These are phyloP conservation scores for Chaetomiaceae sp. DNA, from an alignment of 2,329 filamentous ascomycete genomes.

Conservation along the genomic window DNA sequence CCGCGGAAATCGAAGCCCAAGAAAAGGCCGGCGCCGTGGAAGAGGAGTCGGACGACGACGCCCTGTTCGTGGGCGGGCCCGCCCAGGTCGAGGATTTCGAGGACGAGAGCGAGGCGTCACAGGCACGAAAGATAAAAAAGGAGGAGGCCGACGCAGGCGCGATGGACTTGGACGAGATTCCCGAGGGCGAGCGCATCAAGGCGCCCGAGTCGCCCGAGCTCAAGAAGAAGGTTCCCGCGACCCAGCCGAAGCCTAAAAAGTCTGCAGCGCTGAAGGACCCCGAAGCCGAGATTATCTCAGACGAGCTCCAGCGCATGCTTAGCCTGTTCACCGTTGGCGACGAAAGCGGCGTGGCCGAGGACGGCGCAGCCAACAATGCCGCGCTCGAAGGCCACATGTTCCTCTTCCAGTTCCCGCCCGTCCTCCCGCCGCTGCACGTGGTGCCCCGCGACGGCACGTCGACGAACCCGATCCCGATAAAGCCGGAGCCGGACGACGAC, in stretches of 20 bases:
- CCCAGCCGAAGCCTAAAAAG: constrained; percentile 17
- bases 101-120: constrained; percentile 40
- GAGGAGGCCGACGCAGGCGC: constrained; percentile 18
- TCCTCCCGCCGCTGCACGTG: constrained; percentile 52
- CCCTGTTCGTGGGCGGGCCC: constrained; percentile 23
- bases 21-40: constrained; percentile 41
- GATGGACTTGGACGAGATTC: constrained; percentile 25
- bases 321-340: constrained; percentile 29
- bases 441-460: constrained; percentile 7
- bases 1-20: constrained; percentile 54
- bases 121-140: constrained; percentile 26
- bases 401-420: constrained; percentile 61
- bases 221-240: constrained; percentile 30
- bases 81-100: constrained; percentile 9
- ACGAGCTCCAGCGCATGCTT: constrained; percentile 32
- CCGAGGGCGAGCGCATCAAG: constrained; percentile 23
- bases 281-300: constrained; percentile 31
- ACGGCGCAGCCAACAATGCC: constrained; percentile 13
- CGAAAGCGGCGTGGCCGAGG: constrained; percentile 16
- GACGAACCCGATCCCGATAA: constrained; percentile 34
- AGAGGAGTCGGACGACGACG: constrained; percentile 25
- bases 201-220: constrained; percentile 32
- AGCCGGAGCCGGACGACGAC: constrained; percentile 39
- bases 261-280: constrained; percentile 22
- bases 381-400: constrained; percentile 53